Conservation (phyloP, 192 early-diverging fungal species). For the Globomyces pollinis-pini region DNA sequence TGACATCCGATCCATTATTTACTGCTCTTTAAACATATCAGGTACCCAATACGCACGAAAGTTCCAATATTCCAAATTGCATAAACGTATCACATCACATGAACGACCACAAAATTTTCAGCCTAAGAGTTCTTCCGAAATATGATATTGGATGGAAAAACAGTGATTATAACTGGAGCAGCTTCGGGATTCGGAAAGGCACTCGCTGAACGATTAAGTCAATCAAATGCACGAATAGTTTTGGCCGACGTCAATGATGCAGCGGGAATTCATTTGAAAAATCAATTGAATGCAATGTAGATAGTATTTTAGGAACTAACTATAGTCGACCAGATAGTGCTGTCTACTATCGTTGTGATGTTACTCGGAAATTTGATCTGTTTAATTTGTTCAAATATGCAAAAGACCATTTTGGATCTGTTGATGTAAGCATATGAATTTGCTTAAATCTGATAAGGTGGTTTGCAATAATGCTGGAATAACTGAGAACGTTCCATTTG, state of each 20-base stretch:
- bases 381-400: not conserved
- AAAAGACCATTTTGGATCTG: not conserved
- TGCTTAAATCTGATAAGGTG: conserved; percentile 5
- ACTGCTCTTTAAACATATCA: too few species aligned
- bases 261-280: not conserved
- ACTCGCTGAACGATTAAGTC: conserved; percentile 39
- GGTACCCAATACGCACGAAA: too few species aligned
- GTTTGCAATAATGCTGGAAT: conserved; percentile 57
- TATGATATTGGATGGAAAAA: too few species aligned
- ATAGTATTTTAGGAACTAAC: too few species aligned
- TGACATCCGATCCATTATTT: too few species aligned
- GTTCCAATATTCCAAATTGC: too few species aligned
- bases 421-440: too few species aligned
- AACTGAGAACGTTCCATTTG: conserved; percentile 28
- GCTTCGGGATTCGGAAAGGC: conserved; percentile 52
- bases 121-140: too few species aligned
- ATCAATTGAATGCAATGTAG: not conserved
- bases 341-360: not conserved
- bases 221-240: not conserved
- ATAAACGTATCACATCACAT: too few species aligned
- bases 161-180: conserved; percentile 56
- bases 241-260: not conserved
- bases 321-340: not conserved
- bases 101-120: too few species aligned
- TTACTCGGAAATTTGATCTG: not conserved